Evolutionary conservation across 495 filamentous ascomycete genomes (phyloP).

Genomic region (Talaromyces liani): DNA sequence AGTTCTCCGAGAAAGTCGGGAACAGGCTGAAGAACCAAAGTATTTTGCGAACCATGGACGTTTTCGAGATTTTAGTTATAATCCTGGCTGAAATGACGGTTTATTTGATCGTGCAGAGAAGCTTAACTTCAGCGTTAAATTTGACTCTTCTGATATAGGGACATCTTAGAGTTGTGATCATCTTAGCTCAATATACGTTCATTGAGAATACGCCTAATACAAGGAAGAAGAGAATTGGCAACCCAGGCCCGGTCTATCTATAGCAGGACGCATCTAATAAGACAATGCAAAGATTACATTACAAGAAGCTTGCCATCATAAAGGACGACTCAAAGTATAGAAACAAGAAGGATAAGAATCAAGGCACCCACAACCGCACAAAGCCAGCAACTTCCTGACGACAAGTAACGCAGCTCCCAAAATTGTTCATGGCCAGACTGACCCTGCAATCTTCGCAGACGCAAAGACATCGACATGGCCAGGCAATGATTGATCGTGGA

Average conservation of each 20-base stretch:
- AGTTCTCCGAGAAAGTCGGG: background rate
- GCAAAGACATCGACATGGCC: slow-evolving; percentile 92
- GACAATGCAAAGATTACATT: background rate
- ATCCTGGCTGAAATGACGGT: background rate
- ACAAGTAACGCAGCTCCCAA: slow-evolving; percentile 90
- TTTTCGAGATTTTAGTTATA: slow-evolving; percentile 1
- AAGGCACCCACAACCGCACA: slow-evolving; percentile 85
- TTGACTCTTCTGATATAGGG: background rate
- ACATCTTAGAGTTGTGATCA: background rate
- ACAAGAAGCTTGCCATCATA: background rate
- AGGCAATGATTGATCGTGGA: slow-evolving; percentile 86
- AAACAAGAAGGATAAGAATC: slow-evolving; percentile 9
- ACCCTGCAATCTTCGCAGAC: slow-evolving; percentile 93
- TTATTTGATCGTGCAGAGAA: too few relatives aligned
- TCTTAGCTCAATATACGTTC: background rate
- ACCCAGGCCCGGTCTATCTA: background rate
- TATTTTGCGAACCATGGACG: background rate
- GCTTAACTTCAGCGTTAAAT: too few relatives aligned
- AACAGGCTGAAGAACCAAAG: background rate
- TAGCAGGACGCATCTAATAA: background rate
- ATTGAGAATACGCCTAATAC: background rate
- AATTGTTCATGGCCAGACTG: slow-evolving; percentile 93
- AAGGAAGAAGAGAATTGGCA: background rate
- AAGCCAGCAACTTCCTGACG: slow-evolving; percentile 80
- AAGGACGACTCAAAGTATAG: background rate